phyloP scores from a whole-genome alignment of 148 eudicot genomes.

The Amaranthus hypochondriacus region DNA sequence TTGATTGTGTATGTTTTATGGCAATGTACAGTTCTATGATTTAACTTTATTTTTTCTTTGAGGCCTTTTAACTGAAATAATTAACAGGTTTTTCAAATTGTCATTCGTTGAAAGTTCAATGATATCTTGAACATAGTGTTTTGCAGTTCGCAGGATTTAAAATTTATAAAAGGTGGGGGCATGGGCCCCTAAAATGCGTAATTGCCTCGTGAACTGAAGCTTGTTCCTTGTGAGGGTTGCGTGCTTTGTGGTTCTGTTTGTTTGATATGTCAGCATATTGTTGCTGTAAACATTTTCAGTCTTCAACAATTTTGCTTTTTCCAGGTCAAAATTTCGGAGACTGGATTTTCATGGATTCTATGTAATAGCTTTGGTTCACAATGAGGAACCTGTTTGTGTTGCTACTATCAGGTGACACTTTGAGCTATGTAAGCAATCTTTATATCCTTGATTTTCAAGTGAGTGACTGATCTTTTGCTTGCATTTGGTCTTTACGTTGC shows the following conservation, averaged over 20 bases:
- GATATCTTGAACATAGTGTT: neutral
- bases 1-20: too few species aligned
- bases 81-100: too few species aligned
- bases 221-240: neutral
- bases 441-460: neutral
- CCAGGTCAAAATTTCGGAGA: conserved; percentile 41
- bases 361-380: conserved; percentile 36
- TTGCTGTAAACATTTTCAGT: neutral
- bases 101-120: neutral
- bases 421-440: neutral
- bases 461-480: neutral
- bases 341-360: conserved; percentile 56
- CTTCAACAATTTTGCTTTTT: neutral
- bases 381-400: conserved; percentile 42
- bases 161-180: neutral
- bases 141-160: neutral
- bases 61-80: too few species aligned
- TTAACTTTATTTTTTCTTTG: too few species aligned
- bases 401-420: conserved; percentile 48
- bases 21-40: too few species aligned
- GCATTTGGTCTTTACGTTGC: conserved; percentile 2
- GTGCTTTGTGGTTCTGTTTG: neutral
- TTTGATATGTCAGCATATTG: neutral
- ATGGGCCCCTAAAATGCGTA: neutral
- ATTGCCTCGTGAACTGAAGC: neutral